Percentiles rank a stretch among this genome's conserved stretches.
Conservation (phyloP, 495 filamentous ascomycete genomes). For the Friedmanniomyces simplex region DNA sequence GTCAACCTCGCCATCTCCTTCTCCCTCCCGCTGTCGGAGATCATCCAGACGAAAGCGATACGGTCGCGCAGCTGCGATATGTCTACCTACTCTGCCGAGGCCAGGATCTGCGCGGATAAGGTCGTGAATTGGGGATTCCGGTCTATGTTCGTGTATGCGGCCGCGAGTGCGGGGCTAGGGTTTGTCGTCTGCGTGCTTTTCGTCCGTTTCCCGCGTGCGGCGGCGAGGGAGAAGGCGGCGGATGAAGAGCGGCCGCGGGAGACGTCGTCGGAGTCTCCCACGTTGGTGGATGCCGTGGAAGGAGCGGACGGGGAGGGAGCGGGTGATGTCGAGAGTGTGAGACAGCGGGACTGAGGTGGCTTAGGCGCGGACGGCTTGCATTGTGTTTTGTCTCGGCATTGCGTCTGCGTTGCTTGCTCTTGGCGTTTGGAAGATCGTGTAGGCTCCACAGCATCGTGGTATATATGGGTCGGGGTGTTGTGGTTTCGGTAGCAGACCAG, state of each 20-base stretch:
- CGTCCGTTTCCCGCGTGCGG: constrained; percentile 41
- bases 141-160: constrained; percentile 58
- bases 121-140: constrained; percentile 41
- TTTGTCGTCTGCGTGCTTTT: constrained; percentile 48
- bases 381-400: background rate
- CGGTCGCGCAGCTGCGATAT: background rate
- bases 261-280: constrained; percentile 4
- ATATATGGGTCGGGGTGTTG: background rate
- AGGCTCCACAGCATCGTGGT: background rate
- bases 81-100: background rate
- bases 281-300: constrained; percentile 1
- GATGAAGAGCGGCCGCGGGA: constrained; percentile 12
- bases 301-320: background rate
- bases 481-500: background rate
- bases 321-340: background rate
- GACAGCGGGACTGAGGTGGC: background rate
- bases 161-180: constrained; percentile 45
- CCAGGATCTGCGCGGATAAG: constrained; percentile 11
- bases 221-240: constrained; percentile 2
- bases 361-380: background rate
- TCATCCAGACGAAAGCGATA: constrained; percentile 43
- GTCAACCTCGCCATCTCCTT: constrained; percentile 76
- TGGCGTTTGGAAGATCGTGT: background rate
- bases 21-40: constrained; percentile 65
- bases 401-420: background rate